Base-by-base conservation (phyloP, 202 grass and related monocot genomes). In the Setaria italica region DNA sequence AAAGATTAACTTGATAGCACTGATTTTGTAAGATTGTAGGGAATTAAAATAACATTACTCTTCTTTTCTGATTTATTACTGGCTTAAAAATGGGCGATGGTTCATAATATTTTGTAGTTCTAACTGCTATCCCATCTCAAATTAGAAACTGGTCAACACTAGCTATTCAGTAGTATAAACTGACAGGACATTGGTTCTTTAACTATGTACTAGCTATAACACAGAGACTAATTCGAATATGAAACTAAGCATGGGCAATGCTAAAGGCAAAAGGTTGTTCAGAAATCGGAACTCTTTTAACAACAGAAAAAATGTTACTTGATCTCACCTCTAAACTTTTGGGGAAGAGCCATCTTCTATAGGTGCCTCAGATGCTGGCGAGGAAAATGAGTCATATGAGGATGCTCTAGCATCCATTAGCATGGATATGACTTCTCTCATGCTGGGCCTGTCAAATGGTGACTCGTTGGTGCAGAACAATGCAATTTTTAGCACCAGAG, bases 391-490 rank as follows among this genome's bases (percentile, higher is more conserved):
- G 67, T 87, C 82, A 67, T 81, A 85, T 67, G 87, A 86, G 9
- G 90, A 90, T 10, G 87, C 87, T 79, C 92, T 90, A 35, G 90
- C 88, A 55, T 99, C 90, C 0, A 96, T 90, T 60, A 99, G 85
- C 97, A 99, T 99, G n/a, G 87, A 89, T 78, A 96, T 94, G n/a
- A 99, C 97, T 84, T 99, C 97, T 72, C 87, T 89, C 94, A 99
- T 96, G 82, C 82, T 99, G 77, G 97, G 97, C 64, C 97, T 92
- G 62, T 99, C 97, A 67, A 91, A 79, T 15, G 93, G 97, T 9
- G 82, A 92, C 80, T 99, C 92, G 2, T 88, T 99, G 72, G 92
- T 99, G 89, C 97, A 96, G 79, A 99, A 96, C 67, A 94, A 56
- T 49, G 97, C 93, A 81, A 99, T 99, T 60, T 96, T 99, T 56